Evolutionary conservation across 2,329 filamentous ascomycete species (phyloP).

Genomic region (Corynespora cassiicola): DNA sequence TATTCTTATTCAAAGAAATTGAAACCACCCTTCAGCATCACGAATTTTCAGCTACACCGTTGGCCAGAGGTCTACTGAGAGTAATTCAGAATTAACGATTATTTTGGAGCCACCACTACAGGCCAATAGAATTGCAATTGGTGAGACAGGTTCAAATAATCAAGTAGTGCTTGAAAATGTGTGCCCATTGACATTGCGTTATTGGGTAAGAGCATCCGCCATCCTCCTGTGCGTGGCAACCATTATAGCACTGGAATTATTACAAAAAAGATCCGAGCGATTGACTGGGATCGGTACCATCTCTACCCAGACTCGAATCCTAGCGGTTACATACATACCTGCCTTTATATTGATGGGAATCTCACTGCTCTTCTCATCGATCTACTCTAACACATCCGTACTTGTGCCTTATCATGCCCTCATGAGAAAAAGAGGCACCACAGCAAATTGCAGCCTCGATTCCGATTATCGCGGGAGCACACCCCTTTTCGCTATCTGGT

Average conservation of each 20-base stretch:
- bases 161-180: no score
- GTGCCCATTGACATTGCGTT: neutral
- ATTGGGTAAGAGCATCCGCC: neutral
- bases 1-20: no score
- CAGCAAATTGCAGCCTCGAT: neutral
- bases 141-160: no score
- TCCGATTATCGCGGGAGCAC: neutral
- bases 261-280: neutral
- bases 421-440: neutral
- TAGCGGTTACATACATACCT: neutral
- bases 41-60: no score
- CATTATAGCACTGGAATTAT: neutral
- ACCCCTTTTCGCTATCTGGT: neutral
- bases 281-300: no score
- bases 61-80: no score
- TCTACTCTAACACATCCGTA: neutral
- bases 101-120: no score
- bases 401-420: neutral
- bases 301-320: neutral
- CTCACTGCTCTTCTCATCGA: neutral
- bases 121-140: no score
- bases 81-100: no score
- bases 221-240: neutral
- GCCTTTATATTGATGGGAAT: neutral
- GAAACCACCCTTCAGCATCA: no score